Base-by-base conservation (phyloP, 305 asterid species). In the Euphrasia arctica region DNA sequence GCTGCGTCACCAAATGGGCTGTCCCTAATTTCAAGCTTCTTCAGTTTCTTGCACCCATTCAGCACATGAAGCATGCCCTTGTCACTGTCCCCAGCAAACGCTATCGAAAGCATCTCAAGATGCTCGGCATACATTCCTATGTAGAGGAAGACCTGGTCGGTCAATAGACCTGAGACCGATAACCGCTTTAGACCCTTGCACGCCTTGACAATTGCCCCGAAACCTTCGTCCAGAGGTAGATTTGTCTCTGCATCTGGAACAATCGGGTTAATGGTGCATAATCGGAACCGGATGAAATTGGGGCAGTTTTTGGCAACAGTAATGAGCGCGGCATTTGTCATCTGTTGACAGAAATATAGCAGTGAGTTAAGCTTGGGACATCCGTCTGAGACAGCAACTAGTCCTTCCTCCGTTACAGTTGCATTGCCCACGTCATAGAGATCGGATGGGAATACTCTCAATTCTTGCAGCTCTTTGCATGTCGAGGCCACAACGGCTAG, bases 71-170 rank as follows among this genome's bases (percentile, higher is more conserved):
- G 79, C 95, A 90, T 85, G 45, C 96, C 96, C 66, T 76, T 75
- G 71, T 88, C 97, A 29, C 88, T 85, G 9, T 82, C 79, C 60
- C 96, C 94, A 55, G 94, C 95, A 81, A 85, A 87, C 18, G 83
- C 90, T 54, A 88, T 75, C 0, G 97, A 84, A 9, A 90, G 95
- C 93, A 81, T 88, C 67, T 90, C 95, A 9, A 90, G 83, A 74
- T 85, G 87, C 79, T 90, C 87, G 0, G 82, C 97, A 22, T 90
- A 88, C 92, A 77, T 85, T 57, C 97, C 97, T 45, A 90, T 88
- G 68, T 88, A 90, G 43, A 82, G 86, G 75, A 90, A 88, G 8
- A 88, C 69, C 65, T 79, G 83, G 62, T 90, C 92, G 3, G 95
- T 88, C 14, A 90, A 68, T 43, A 79, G 93, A 45, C 96, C 96